These are phyloP conservation scores for Coelastrella sp. DNA, from an alignment of 139 green algal species.

Conservation along the genomic window DNA sequence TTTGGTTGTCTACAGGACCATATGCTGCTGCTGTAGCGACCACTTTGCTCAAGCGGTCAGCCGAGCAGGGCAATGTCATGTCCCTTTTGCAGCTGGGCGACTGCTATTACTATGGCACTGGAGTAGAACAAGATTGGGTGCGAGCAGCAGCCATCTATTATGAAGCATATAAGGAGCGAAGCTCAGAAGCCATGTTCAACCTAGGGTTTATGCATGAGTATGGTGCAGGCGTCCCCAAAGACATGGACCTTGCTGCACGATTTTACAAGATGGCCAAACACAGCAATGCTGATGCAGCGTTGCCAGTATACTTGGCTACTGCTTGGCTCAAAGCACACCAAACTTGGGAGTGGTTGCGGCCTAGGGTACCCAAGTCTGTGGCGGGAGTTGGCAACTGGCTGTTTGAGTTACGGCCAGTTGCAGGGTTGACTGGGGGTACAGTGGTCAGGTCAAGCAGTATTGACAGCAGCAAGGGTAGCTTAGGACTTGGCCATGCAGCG, in stretches of 20 bases:
- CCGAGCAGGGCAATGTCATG: constrained; percentile 81
- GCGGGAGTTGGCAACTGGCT: background rate
- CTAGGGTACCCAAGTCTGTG: background rate
- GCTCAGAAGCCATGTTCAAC: constrained; percentile 93
- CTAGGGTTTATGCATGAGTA: constrained; percentile 94
- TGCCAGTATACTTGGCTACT: constrained; percentile 56
- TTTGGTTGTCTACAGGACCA: background rate
- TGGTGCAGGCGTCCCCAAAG: constrained; percentile 82
- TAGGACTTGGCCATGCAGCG: too few species aligned
- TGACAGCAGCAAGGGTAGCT: background rate
- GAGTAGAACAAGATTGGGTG: constrained; percentile 53
- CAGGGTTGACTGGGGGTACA: background rate
- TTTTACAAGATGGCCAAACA: constrained; percentile 76
- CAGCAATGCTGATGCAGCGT: constrained; percentile 55
- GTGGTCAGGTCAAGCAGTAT: background rate
- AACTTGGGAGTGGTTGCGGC: constrained; percentile 22
- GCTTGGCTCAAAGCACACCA: constrained; percentile 62
- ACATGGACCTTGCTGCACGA: constrained; percentile 66
- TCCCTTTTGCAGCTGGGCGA: constrained; percentile 87
- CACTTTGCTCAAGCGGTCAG: constrained; percentile 72
- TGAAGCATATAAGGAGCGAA: constrained; percentile 66
- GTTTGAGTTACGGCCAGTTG: constrained; percentile 36
- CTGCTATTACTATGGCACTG: constrained; percentile 88
- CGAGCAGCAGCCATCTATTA: constrained; percentile 68
- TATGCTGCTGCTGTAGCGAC: constrained; percentile 60